phyloP scores from a whole-genome alignment of 176 grass and related monocot genomes.

The Lolium multiflorum region DNA sequence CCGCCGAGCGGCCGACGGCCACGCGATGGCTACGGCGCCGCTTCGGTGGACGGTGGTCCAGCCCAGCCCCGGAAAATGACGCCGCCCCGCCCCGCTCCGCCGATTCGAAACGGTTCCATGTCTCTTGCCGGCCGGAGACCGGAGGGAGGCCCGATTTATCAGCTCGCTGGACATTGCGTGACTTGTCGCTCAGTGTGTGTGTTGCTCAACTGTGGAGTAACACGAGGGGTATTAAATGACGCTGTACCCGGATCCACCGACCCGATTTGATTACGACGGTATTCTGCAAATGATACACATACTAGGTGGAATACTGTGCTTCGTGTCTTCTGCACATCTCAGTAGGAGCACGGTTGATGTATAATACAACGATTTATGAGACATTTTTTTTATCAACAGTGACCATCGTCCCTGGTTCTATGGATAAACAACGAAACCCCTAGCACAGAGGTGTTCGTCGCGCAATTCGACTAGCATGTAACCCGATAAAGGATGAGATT shows the following conservation, averaged over 20 bases:
- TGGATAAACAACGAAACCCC: too few relatives aligned
- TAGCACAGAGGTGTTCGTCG: too few relatives aligned
- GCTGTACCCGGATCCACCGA: background rate
- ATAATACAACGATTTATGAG: background rate
- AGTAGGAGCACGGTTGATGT: background rate
- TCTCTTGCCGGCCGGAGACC: conserved; percentile 5
- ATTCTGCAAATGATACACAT: background rate
- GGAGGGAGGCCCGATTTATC: background rate
- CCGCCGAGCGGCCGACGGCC: conserved; percentile 23
- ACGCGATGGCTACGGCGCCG: conserved; percentile 1
- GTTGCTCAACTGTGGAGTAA: background rate
- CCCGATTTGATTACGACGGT: background rate
- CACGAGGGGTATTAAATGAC: background rate
- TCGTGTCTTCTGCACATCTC: background rate
- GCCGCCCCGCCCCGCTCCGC: background rate
- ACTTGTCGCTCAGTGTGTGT: background rate
- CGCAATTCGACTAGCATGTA: too few relatives aligned
- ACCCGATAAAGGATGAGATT: too few relatives aligned
- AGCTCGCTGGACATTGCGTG: background rate
- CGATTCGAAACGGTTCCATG: conserved; percentile 1
- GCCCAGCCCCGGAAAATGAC: conserved; percentile 29
- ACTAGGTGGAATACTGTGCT: background rate
- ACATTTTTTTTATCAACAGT: too few relatives aligned
- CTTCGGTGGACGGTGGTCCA: conserved; percentile 35
- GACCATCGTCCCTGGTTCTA: too few relatives aligned